phyloP scores from a whole-genome alignment of 768 basidiomycete species.

The Gautieria morchelliformis region DNA sequence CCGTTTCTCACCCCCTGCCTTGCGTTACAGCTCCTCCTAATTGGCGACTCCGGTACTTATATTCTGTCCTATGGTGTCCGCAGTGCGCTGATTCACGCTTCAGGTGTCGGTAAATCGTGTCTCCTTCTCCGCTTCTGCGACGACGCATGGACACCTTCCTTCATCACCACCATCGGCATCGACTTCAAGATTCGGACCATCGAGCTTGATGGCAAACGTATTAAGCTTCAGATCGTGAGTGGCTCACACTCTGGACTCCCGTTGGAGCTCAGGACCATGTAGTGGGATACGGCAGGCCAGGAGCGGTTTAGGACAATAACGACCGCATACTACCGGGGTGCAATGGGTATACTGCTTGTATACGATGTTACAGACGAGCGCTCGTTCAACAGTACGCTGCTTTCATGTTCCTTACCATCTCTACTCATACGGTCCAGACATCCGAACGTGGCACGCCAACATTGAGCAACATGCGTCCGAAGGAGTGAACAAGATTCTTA shows the following conservation, averaged over 20 bases:
- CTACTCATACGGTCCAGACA: constrained; percentile 47
- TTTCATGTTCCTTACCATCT: constrained; percentile 6
- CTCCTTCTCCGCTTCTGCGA: constrained; percentile 95
- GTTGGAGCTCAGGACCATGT: constrained; percentile 1
- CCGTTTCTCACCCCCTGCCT: constrained; percentile 1
- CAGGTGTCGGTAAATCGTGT: constrained; percentile 95
- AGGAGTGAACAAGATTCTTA: constrained; percentile 97
- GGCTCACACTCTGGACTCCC: background rate
- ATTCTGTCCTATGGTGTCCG: background rate
- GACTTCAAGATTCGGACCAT: constrained; percentile 99
- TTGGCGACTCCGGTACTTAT: constrained; percentile 83
- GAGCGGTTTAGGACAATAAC: constrained; percentile 98
- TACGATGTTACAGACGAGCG: constrained; percentile 95
- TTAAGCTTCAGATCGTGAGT: constrained; percentile 97
- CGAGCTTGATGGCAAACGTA: constrained; percentile 94
- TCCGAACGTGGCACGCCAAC: constrained; percentile 96
- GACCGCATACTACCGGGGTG: constrained; percentile 97
- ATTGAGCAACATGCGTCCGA: constrained; percentile 99
- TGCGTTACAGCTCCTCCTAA: constrained; percentile 68
- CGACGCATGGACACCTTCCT: constrained; percentile 98
- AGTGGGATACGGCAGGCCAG: constrained; percentile 99
- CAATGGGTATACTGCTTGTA: constrained; percentile 97
- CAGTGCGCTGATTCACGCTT: constrained; percentile 7
- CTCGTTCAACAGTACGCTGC: constrained; percentile 86
- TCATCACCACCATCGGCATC: constrained; percentile 98